Evolutionary conservation across 2,329 filamentous ascomycete genomes (phyloP), one percentile per base, ranked within the genome.

Genomic region (Aspergillus floridensis): DNA sequence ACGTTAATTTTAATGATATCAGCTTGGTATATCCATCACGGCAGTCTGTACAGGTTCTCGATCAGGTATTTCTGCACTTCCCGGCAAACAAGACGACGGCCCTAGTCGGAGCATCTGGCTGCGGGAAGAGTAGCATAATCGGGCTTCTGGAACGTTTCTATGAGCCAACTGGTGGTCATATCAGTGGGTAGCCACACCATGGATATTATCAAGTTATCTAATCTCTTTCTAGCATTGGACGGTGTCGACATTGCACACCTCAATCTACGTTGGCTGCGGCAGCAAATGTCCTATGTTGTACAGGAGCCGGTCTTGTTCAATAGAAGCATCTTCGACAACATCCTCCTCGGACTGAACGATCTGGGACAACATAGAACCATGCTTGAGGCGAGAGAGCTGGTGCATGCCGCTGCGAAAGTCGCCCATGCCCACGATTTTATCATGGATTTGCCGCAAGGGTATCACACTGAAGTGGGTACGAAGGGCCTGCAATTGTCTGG

Each of bases 271-370:
- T 66, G 60, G 61, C 48, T 70, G 38, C 61, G 70, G 6, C 29
- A 31, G n/a, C 50, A 64, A 12, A 47, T 66, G 11, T 31, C 62
- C 3, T 59, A 65, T 32, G 64, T 66, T 3, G 63, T 69, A 53
- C 62, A 96, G 71, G 92, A 96, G 70, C 91, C 92, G 1, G 88
- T 89, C 0, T 81, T 96, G 0, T 96, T 96, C 71, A 86, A 86
- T 55, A 91, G 88, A 0, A 91, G 90, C 0, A 93, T 96, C 65
- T 91, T 84, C 70, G 84, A 90, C 50, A 96, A 96, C 73, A 93
- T 96, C 52, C 78, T 77, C 1, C 70, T 78, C 32, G 81, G 81
- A 2, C 70, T 83, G 6, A 44, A 44, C 5, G 38, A 44, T 3
- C 70, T 77, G 71, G 63, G 84, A 55, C 83, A 82, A 14, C 77